phyloP scores from a whole-genome alignment of 352 stramenopile genomes.

The Pilasporangium apinafurcum region DNA sequence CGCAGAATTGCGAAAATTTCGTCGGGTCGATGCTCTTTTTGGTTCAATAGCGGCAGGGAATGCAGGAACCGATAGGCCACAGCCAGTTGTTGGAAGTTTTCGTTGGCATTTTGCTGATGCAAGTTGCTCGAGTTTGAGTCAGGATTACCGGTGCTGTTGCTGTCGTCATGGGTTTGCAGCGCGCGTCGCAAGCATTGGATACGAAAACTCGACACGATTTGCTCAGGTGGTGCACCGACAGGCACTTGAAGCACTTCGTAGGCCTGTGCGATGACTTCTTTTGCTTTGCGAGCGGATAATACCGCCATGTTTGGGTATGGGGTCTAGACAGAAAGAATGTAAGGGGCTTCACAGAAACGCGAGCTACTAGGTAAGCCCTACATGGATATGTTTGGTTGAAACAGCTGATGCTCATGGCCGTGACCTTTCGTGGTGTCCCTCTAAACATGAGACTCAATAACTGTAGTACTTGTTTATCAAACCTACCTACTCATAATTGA shows the following conservation, averaged over 20 bases:
- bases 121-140: neutral
- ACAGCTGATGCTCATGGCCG: too few species aligned
- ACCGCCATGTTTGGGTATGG: constrained; percentile 18
- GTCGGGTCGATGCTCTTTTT: constrained; percentile 20
- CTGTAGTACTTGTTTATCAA: too few species aligned
- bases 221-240: constrained; percentile 34
- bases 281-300: constrained; percentile 12
- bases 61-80: constrained; percentile 63
- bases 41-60: constrained; percentile 37
- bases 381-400: too few species aligned
- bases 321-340: too few species aligned
- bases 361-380: too few species aligned
- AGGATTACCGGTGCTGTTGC: neutral
- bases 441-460: too few species aligned
- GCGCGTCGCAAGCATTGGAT: constrained; percentile 33
- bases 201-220: constrained; percentile 43
- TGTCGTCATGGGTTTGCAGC: constrained; percentile 10
- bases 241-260: constrained; percentile 56
- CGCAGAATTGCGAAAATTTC: constrained; percentile 33
- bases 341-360: too few species aligned
- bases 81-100: constrained; percentile 49
- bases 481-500: too few species aligned
- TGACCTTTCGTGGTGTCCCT: too few species aligned
- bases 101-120: constrained; percentile 5
- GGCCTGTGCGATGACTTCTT: constrained; percentile 30